Evolutionary conservation across 106 monocot species (phyloP).

Genomic region (Posidonia australis): DNA sequence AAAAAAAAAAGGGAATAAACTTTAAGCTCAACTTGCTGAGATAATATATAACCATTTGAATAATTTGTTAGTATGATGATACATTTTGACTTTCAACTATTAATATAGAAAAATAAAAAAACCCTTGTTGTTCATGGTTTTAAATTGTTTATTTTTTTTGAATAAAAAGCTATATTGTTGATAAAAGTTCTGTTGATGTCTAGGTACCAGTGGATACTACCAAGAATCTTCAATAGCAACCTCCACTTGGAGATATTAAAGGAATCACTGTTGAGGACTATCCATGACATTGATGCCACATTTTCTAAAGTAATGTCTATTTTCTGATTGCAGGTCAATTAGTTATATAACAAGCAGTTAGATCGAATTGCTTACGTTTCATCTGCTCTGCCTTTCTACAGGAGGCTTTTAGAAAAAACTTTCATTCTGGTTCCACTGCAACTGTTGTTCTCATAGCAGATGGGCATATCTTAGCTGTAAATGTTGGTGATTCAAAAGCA

Average conservation of each 20-base stretch:
- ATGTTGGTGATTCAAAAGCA: conserved; percentile 87
- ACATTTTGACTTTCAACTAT: no score
- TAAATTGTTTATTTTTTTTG: no score
- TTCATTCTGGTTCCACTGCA: conserved; percentile 79
- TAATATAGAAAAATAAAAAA: no score
- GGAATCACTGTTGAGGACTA: conserved; percentile 68
- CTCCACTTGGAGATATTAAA: conserved; percentile 63
- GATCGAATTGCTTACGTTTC: not conserved
- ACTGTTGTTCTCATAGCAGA: conserved; percentile 64
- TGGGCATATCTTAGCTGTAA: conserved; percentile 59
- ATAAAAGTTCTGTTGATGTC: not conserved
- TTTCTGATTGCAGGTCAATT: not conserved
- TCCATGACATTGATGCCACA: conserved; percentile 76
- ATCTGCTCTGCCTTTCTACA: conserved; percentile 20
- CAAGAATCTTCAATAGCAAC: conserved; percentile 42
- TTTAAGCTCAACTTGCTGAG: no score
- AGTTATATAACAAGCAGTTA: not conserved
- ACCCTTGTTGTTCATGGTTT: no score
- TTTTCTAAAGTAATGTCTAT: conserved; percentile 41
- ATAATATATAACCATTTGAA: no score
- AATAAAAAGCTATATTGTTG: no score
- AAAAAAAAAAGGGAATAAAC: no score
- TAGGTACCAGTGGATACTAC: conserved; percentile 32
- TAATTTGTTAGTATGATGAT: no score
- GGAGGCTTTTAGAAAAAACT: conserved; percentile 55